phyloP scores from a whole-genome alignment of 345 rosid species.

The Linum lewisii region DNA sequence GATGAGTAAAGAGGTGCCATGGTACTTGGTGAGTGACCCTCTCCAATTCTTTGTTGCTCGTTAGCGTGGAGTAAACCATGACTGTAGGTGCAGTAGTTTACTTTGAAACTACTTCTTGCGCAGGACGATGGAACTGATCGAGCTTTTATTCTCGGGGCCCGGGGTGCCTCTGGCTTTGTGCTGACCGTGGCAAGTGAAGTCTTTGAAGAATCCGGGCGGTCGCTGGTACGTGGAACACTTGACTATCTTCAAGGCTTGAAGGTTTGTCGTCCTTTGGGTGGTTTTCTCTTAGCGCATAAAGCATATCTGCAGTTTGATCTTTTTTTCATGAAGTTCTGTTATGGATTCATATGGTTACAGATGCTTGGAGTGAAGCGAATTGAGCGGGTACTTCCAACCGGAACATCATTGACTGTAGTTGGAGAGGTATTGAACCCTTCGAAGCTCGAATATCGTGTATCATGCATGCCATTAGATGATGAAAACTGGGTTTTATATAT shows the following conservation, averaged over 20 bases:
- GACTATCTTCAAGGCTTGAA: constrained; percentile 94
- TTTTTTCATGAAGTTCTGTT: constrained; percentile 9
- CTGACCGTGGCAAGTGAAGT: constrained; percentile 67
- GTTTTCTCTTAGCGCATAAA: not conserved
- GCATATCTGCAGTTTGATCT: not conserved
- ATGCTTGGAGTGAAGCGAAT: constrained; percentile 96
- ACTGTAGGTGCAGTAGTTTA: not conserved
- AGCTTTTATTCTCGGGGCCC: constrained; percentile 63
- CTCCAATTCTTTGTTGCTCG: not conserved
- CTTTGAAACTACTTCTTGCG: not conserved
- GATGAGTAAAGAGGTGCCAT: constrained; percentile 95
- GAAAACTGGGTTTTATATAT: no score
- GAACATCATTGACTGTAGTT: constrained; percentile 82
- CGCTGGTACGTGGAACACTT: constrained; percentile 86
- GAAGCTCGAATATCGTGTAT: not conserved
- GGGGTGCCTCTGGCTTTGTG: constrained; percentile 56
- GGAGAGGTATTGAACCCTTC: constrained; percentile 63
- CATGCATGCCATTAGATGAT: no score
- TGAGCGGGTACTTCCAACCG: constrained; percentile 86
- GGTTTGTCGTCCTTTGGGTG: constrained; percentile 33
- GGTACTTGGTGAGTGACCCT: constrained; percentile 65
- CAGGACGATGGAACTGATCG: constrained; percentile 86
- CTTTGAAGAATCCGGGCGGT: constrained; percentile 90
- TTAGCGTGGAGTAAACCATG: not conserved
- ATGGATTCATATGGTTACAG: constrained; percentile 33